phyloP scores from a whole-genome alignment of 2,329 filamentous ascomycete genomes.

The Ascochyta rabiei region DNA sequence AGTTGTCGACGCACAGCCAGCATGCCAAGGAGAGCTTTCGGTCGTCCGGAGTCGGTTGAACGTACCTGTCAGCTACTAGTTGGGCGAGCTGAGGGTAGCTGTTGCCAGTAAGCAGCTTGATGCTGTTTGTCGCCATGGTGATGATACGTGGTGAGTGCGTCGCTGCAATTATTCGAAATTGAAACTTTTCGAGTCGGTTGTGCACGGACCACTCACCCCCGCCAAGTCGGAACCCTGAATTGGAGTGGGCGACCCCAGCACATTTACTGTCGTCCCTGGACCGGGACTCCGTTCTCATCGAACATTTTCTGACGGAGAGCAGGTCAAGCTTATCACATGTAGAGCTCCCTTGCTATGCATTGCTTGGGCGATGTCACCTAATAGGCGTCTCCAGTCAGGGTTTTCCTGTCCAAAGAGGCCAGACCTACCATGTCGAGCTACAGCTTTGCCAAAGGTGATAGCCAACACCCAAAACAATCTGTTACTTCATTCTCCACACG shows the following conservation, averaged over 20 bases:
- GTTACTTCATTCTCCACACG: neutral
- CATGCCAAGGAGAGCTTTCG: slow-evolving; percentile 17
- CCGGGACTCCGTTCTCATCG: neutral
- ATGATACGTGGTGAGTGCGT: slow-evolving; percentile 21
- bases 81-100: slow-evolving; percentile 75
- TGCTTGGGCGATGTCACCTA: neutral
- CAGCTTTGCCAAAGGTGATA: neutral
- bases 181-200: slow-evolving; percentile 32
- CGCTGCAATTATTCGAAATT: slow-evolving; percentile 18
- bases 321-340: neutral
- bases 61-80: slow-evolving; percentile 70
- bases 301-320: neutral
- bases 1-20: neutral
- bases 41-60: slow-evolving; percentile 16
- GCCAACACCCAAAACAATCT: slow-evolving; percentile 1
- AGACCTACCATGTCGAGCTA: slow-evolving; percentile 5
- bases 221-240: slow-evolving; percentile 4
- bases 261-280: neutral
- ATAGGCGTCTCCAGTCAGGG: neutral
- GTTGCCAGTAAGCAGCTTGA: slow-evolving; percentile 77
- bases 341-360: neutral
- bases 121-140: slow-evolving; percentile 72
- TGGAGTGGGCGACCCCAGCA: neutral
- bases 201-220: slow-evolving; percentile 13
- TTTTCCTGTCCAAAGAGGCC: neutral